phyloP scores from a whole-genome alignment of 345 rosid genomes.

The Salix udensis region DNA sequence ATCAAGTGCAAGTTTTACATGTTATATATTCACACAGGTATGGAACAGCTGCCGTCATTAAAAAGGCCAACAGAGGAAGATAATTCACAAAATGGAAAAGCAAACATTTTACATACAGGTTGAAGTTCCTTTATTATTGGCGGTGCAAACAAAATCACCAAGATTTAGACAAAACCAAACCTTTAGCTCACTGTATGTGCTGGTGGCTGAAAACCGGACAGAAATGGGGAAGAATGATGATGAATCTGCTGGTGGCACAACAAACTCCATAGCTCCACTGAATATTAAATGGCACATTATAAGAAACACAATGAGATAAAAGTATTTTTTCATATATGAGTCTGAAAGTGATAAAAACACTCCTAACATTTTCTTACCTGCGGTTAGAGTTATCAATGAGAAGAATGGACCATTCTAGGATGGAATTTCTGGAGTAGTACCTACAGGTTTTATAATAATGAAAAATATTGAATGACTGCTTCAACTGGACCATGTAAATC shows the following conservation, averaged over 20 bases:
- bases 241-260: conserved; percentile 95
- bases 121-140: neutral
- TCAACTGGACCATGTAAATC: neutral
- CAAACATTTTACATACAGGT: neutral
- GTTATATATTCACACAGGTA: neutral
- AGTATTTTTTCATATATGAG: neutral
- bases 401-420: conserved; percentile 87
- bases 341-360: neutral
- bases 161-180: conserved; percentile 34
- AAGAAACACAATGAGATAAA: neutral
- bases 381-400: conserved; percentile 93
- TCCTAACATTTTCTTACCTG: conserved; percentile 46
- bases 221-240: no score
- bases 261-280: conserved; percentile 99
- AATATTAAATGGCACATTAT: neutral
- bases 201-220: conserved; percentile 80
- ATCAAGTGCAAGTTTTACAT: neutral
- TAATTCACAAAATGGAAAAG: neutral
- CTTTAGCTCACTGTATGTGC: conserved; percentile 84
- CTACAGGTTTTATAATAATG: conserved; percentile 33
- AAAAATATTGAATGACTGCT: neutral
- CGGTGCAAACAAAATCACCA: neutral
- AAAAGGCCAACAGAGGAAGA: neutral
- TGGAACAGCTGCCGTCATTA: neutral
- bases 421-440: conserved; percentile 84